Conservation (phyloP, 2,329 filamentous ascomycete genomes). For the Penicillium sp. region DNA sequence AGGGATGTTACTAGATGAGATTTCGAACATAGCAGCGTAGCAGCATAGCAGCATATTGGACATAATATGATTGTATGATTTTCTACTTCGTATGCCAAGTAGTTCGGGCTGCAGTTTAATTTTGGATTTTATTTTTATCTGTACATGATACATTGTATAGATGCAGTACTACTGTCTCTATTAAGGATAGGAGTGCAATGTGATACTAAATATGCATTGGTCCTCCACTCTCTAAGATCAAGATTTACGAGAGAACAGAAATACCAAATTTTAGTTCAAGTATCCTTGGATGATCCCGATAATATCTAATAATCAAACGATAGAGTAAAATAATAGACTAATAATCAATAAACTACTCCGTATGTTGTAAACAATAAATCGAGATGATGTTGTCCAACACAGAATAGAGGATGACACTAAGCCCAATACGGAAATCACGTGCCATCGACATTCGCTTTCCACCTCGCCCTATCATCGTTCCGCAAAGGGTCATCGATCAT, state of each 20-base stretch:
- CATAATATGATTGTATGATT: slow-evolving; percentile 7
- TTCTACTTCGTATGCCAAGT: background rate
- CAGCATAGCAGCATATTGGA: background rate
- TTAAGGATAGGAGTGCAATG: background rate
- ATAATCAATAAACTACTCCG: too few species aligned
- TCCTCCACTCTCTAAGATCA: background rate
- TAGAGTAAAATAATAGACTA: too few species aligned
- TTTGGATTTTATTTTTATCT: background rate
- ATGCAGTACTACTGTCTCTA: background rate
- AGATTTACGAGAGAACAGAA: background rate
- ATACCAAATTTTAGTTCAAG: background rate
- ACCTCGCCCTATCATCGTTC: slow-evolving; percentile 23
- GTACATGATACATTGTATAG: background rate
- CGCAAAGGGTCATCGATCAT: slow-evolving; percentile 31
- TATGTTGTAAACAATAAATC: background rate
- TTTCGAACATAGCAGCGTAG: background rate
- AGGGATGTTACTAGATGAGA: background rate
- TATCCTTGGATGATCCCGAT: background rate
- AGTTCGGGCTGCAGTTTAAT: background rate
- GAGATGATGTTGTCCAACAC: background rate
- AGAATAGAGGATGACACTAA: slow-evolving; percentile 9
- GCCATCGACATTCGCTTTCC: slow-evolving; percentile 16
- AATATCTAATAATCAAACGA: background rate
- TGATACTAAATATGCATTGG: background rate
- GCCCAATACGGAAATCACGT: slow-evolving; percentile 19